A percentile compares a stretch with the other conserved stretches of the same genome.
Evolutionary conservation across 768 basidiomycete species (phyloP).

Genomic region (Phaeotremella fagi): DNA sequence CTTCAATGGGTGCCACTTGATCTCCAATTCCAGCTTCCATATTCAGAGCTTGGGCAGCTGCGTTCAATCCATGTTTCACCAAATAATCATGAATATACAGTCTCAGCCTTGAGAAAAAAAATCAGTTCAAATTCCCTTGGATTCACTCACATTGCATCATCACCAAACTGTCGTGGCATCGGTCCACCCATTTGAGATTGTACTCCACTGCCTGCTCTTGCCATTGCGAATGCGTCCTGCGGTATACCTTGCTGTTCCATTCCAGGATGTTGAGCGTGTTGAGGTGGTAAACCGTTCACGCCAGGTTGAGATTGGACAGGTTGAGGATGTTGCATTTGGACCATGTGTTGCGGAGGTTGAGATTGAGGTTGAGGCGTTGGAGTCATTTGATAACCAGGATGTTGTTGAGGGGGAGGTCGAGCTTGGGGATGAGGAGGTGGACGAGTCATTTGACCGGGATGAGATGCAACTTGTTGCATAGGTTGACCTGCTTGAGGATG

Average conservation of each 20-base stretch:
- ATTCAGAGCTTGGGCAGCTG: constrained; percentile 41
- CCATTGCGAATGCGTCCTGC: constrained; percentile 28
- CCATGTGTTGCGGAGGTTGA: constrained; percentile 7
- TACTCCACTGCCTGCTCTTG: constrained; percentile 24
- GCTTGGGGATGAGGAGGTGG: no score
- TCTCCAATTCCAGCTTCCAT: constrained; percentile 41
- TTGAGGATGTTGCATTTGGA: constrained; percentile 10
- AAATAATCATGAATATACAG: constrained; percentile 50
- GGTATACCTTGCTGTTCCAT: background rate
- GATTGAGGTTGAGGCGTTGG: constrained; percentile 14
- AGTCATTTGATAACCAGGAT: constrained; percentile 4
- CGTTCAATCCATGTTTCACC: constrained; percentile 43
- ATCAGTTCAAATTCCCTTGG: no score
- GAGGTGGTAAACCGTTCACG: constrained; percentile 29
- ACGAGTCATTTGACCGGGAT: constrained; percentile 5
- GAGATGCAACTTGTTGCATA: constrained; percentile 3
- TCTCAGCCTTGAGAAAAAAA: constrained; percentile 36
- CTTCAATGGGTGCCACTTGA: constrained; percentile 47
- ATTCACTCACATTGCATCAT: constrained; percentile 2
- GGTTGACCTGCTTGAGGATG: constrained; percentile 19
- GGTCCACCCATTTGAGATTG: no score
- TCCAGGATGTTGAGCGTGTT: no score
- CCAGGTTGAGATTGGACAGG: constrained; percentile 20
- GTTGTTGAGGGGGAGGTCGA: background rate
- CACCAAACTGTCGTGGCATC: constrained; percentile 6